phyloP scores from a whole-genome alignment of 176 grass and related monocot species.

The Cymbopogon citratus region DNA sequence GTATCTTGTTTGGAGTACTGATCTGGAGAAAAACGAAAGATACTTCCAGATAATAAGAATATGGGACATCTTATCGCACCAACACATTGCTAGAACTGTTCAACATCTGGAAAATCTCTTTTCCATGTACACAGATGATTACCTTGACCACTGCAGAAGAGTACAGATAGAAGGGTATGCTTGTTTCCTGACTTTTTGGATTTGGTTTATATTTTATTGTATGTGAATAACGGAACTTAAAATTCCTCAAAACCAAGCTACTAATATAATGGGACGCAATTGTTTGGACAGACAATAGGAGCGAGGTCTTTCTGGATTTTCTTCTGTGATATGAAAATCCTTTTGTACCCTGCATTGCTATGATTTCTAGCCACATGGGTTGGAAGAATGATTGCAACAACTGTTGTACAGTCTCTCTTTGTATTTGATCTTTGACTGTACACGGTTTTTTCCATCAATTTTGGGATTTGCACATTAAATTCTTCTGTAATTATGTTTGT shows the following conservation, averaged over 20 bases:
- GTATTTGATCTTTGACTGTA: background rate
- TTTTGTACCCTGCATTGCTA: background rate
- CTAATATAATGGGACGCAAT: background rate
- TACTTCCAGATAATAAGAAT: slow-evolving; percentile 73
- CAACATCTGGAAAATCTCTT: slow-evolving; percentile 60
- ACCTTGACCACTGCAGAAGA: slow-evolving; percentile 53
- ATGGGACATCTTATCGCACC: slow-evolving; percentile 57
- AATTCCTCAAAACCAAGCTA: background rate
- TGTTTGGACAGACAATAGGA: background rate
- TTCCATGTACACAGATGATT: slow-evolving; percentile 71
- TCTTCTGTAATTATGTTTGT: background rate
- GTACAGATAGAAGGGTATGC: slow-evolving; percentile 44
- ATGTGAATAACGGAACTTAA: background rate
- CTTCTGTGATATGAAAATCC: background rate
- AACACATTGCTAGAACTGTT: slow-evolving; percentile 44
- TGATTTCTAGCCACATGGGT: background rate
- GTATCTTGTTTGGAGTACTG: slow-evolving; percentile 73
- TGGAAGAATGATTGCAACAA: background rate
- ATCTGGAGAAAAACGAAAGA: slow-evolving; percentile 51
- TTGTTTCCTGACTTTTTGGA: background rate
- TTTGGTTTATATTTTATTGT: background rate
- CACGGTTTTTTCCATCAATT: background rate
- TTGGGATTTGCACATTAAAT: background rate
- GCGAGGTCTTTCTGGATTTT: background rate
- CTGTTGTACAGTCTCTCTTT: background rate